Evolutionary conservation across 257 asterid genomes (phyloP).

Genomic region (Gynochthodes officinalis): DNA sequence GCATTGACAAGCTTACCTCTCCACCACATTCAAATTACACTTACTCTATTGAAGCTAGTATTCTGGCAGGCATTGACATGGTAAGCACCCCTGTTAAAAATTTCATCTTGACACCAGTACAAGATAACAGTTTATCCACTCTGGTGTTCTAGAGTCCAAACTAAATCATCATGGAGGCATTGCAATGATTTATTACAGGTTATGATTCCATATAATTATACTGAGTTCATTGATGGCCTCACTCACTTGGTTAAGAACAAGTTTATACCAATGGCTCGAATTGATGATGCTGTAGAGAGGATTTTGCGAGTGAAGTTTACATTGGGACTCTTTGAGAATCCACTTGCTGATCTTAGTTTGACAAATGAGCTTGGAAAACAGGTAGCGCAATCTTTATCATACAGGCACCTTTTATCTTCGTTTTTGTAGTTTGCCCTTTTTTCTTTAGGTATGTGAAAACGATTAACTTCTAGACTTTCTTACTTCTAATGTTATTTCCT

Average conservation of each 20-base stretch:
- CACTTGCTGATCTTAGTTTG: constrained; percentile 77
- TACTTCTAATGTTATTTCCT: neutral
- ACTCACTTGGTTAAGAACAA: constrained; percentile 61
- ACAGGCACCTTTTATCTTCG: neutral
- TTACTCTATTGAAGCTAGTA: constrained; percentile 66
- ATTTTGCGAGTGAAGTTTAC: constrained; percentile 72
- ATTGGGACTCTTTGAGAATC: constrained; percentile 85
- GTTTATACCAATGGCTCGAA: constrained; percentile 58
- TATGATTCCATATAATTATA: constrained; percentile 69
- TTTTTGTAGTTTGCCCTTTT: neutral
- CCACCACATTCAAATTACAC: constrained; percentile 79
- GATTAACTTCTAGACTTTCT: neutral
- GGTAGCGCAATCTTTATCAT: constrained; percentile 35
- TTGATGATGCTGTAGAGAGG: constrained; percentile 82
- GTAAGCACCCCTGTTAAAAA: constrained; percentile 27
- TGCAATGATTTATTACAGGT: constrained; percentile 44
- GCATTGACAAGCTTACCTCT: constrained; percentile 71
- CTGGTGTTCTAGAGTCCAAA: constrained; percentile 15
- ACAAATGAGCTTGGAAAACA: constrained; percentile 71
- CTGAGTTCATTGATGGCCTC: constrained; percentile 74
- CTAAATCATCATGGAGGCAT: constrained; percentile 8
- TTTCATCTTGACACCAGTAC: constrained; percentile 1
- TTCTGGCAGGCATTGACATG: constrained; percentile 86
- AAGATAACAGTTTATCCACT: constrained; percentile 1
- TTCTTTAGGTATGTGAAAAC: neutral